Base-by-base conservation (phyloP, 495 filamentous ascomycete genomes). In the Lophium mytilinum region DNA sequence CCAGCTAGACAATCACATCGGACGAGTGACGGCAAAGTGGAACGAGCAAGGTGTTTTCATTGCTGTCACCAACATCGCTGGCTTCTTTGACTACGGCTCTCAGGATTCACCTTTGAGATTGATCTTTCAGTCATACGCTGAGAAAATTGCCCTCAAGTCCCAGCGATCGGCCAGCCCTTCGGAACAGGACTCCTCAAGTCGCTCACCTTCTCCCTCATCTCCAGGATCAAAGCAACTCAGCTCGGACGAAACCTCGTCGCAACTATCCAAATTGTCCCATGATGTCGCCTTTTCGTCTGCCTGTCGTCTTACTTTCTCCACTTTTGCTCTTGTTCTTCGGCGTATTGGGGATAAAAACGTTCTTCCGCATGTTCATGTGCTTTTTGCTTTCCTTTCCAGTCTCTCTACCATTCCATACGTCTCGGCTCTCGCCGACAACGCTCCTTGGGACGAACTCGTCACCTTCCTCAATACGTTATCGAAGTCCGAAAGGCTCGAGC, bases 361-460 rank as follows among this genome's bases (percentile, higher is more conserved):
- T 37, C 53, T 56, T n/a, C 53, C 53, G 39, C 53, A 49, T 48
- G 53, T 56, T 48, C 88, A 94, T 57, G 75, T 84, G 5, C 79
- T 80, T 30, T 72, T 95, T 15, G 80, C 80, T 3, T 92, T 70
- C 50, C 24, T 95, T 66, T 66, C 89, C 9, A 80, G 76, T 68
- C 77, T 84, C 56, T 65, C 86, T 33, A 73, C 77, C 10, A 73
- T 76, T 17, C 73, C 73, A 19, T 67, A 63, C 59, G 51, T 65
- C 60, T 21, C 50, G 9, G 46, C 41, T 43, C 41, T 86, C 14
- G 77, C 81, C 58, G 67, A 64, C 10, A 67, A 78, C 15, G 78
- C 93, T 48, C 88, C 88, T 0, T 95, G 89, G 89, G 70, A 71
- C 34, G 61, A 75, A 19, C 69, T 90, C 15, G 78, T 78, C n/a